Percentiles rank a stretch among this genome's conserved stretches.
These are phyloP conservation scores for Rhodotorula taiwanensis DNA, from an alignment of 768 basidiomycete species.

Conservation along the genomic window DNA sequence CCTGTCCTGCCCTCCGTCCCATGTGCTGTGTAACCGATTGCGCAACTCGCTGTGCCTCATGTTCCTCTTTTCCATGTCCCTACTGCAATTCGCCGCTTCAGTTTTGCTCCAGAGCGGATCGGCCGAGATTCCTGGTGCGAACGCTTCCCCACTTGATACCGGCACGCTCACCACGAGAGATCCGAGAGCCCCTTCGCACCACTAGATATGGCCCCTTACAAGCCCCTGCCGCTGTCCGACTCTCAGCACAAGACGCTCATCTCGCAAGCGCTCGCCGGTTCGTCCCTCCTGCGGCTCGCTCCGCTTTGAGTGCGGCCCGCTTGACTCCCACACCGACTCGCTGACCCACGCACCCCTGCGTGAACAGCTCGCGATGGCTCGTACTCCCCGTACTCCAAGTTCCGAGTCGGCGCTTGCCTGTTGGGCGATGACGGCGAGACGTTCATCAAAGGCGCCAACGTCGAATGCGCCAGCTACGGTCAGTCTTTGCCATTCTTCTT, in stretches of 20 bases:
- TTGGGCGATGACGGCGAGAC: constrained; percentile 57
- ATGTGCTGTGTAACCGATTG: too few relatives aligned
- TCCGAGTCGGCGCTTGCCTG: constrained; percentile 84
- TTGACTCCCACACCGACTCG: background rate
- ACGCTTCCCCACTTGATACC: too few relatives aligned
- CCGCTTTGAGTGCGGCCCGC: background rate
- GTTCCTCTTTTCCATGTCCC: background rate
- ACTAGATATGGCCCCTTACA: constrained; percentile 11
- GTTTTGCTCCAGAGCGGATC: too few relatives aligned
- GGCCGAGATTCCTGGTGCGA: too few relatives aligned
- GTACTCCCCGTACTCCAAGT: constrained; percentile 82
- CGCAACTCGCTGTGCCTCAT: background rate
- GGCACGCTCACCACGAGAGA: too few relatives aligned
- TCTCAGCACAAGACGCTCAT: constrained; percentile 7
- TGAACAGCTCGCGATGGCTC: constrained; percentile 53
- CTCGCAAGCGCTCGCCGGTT: constrained; percentile 9
- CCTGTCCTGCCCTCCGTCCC: too few relatives aligned
- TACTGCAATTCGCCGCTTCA: background rate
- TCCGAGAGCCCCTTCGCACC: too few relatives aligned
- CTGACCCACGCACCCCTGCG: background rate
- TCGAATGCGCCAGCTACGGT: constrained; percentile 94
- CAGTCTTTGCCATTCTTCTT: constrained; percentile 11
- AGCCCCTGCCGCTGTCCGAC: constrained; percentile 5
- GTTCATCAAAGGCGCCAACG: constrained; percentile 77
- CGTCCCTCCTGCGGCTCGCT: background rate